Conservation (phyloP, 2,329 filamentous ascomycete genomes). For the Ophiognomonia clavigignenti-juglandacearum region DNA sequence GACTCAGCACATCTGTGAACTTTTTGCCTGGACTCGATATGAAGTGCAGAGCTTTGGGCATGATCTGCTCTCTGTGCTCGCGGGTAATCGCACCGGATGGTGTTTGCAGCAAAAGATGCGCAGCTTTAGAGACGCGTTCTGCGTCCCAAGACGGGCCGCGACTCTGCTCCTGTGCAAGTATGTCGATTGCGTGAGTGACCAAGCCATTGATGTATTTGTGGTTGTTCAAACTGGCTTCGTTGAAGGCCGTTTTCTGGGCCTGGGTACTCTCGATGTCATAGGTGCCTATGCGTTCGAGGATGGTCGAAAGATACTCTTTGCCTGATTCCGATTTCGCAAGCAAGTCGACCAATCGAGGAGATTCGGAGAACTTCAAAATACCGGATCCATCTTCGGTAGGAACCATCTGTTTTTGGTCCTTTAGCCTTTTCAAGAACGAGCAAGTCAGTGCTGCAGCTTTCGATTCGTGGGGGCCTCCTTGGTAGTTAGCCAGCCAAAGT, state of each 20-base stretch:
- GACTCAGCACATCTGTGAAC: conserved; percentile 5
- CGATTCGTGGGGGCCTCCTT: conserved; percentile 20
- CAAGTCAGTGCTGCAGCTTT: conserved; percentile 22
- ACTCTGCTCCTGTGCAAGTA: conserved; percentile 1
- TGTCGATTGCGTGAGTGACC: conserved; percentile 7
- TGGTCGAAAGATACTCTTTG: conserved; percentile 3
- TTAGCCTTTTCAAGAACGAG: conserved; percentile 23
- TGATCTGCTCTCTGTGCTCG: conserved; percentile 37
- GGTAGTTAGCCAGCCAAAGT: conserved; percentile 25
- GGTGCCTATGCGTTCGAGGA: conserved; percentile 2
- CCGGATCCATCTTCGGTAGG: background rate
- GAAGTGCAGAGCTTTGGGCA: conserved; percentile 28
- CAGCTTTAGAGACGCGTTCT: background rate
- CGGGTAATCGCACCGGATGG: conserved; percentile 37
- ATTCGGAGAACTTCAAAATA: conserved; percentile 6
- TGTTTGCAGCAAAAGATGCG: conserved; percentile 24
- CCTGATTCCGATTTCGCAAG: conserved; percentile 3
- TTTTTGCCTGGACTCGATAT: conserved; percentile 18
- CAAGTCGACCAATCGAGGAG: conserved; percentile 4
- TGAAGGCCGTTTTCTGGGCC: background rate
- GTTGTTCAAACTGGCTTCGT: conserved; percentile 14
- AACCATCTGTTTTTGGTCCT: conserved; percentile 10
- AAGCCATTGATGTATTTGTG: conserved; percentile 11
- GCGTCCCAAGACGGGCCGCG: background rate
- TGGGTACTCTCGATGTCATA: background rate